These are phyloP conservation scores for Pelargonium nanum DNA, from an alignment of 345 rosid species.

Conservation along the genomic window DNA sequence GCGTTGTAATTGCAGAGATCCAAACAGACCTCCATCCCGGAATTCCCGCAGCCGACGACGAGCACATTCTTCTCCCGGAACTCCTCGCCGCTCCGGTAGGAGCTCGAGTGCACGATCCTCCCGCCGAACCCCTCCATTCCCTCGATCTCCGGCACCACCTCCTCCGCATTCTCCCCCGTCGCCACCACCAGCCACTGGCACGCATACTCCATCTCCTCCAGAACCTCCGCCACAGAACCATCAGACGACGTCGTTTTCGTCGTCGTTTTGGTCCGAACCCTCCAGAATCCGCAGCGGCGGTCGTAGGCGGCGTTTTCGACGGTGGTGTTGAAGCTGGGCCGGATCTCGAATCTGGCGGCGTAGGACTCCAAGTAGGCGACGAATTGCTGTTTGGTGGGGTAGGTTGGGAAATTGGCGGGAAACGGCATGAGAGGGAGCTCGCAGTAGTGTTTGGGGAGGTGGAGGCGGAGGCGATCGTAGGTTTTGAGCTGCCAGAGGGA, in stretches of 20 bases:
- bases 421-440: constrained; percentile 64
- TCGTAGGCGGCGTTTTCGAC: constrained; percentile 55
- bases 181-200: constrained; percentile 71
- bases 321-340: constrained; percentile 37
- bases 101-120: constrained; percentile 44
- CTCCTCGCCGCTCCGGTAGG: constrained; percentile 43
- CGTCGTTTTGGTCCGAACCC: constrained; percentile 35
- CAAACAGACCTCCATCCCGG: constrained; percentile 86
- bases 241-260: too few species aligned
- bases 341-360: constrained; percentile 26
- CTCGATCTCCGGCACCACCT: constrained; percentile 43
- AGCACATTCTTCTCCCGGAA: constrained; percentile 44
- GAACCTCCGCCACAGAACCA: too few species aligned
- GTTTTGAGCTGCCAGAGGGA: constrained; percentile 74
- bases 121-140: constrained; percentile 53
- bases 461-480: constrained; percentile 82
- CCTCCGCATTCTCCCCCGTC: constrained; percentile 76
- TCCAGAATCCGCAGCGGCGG: constrained; percentile 36
- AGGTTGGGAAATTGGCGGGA: constrained; percentile 53
- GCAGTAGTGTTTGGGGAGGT: constrained; percentile 78
- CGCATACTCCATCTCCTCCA: constrained; percentile 35
- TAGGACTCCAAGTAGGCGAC: constrained; percentile 48
- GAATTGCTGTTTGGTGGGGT: constrained; percentile 73
- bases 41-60: constrained; percentile 92
- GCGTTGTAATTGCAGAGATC: constrained; percentile 72